phyloP scores from a whole-genome alignment of 768 basidiomycete species.

The Termitomyces sp. region DNA sequence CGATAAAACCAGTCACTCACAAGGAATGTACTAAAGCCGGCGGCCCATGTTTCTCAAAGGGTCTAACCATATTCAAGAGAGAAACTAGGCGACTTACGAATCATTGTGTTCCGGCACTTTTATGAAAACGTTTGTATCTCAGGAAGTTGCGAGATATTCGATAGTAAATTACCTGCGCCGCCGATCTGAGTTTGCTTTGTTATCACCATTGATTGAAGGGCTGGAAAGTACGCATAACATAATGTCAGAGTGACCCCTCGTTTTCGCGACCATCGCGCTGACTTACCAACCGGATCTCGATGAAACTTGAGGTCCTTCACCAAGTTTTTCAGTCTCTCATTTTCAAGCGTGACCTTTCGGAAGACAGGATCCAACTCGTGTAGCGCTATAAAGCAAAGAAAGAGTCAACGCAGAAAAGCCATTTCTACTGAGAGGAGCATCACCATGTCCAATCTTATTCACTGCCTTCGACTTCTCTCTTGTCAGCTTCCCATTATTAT shows the following conservation, averaged over 20 bases:
- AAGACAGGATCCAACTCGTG: slow-evolving; percentile 85
- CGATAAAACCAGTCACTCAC: slow-evolving; percentile 31
- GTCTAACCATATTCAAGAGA: not conserved
- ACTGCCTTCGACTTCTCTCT: slow-evolving; percentile 73
- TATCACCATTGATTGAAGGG: slow-evolving; percentile 92
- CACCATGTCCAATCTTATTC: slow-evolving; percentile 95
- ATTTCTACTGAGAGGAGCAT: not conserved
- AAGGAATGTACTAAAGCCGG: slow-evolving; percentile 57
- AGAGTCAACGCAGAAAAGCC: not conserved
- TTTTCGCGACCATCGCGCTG: not conserved
- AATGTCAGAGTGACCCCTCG: not conserved
- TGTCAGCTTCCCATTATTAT: slow-evolving; percentile 58
- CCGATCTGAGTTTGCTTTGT: slow-evolving; percentile 93
- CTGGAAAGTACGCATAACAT: slow-evolving; percentile 28
- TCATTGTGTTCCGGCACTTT: slow-evolving; percentile 91
- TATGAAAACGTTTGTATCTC: not conserved
- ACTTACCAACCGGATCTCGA: slow-evolving; percentile 74
- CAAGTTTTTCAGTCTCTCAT: slow-evolving; percentile 60
- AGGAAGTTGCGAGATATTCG: not conserved
- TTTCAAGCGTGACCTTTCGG: slow-evolving; percentile 74
- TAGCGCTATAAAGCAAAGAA: slow-evolving; percentile 44
- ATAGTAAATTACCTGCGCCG: slow-evolving; percentile 62
- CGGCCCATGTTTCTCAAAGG: not conserved
- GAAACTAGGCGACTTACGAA: slow-evolving; percentile 50
- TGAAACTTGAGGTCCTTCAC: slow-evolving; percentile 81